Evolutionary conservation across 495 filamentous ascomycete species (phyloP).

Genomic region (Baudoinia panamericana): DNA sequence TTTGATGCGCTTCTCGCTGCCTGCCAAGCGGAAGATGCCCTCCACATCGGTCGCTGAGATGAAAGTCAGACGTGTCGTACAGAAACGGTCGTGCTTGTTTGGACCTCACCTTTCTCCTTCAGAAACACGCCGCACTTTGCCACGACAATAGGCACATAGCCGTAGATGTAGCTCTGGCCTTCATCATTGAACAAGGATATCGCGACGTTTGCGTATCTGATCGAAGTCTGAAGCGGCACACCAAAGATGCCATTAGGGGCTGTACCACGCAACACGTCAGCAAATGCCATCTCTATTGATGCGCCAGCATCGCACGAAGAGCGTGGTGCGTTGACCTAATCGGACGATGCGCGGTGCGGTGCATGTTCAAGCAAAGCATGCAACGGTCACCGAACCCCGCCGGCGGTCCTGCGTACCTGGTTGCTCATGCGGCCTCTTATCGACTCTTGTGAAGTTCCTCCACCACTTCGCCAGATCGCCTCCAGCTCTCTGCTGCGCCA

Average conservation of each 20-base stretch:
- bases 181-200: conserved; percentile 87
- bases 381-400: neutral
- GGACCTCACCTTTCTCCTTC: conserved; percentile 83
- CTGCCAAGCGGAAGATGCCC: conserved; percentile 91
- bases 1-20: conserved; percentile 96
- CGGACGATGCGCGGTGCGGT: no score
- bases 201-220: conserved; percentile 95
- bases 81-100: neutral
- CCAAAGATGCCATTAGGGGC: conserved; percentile 65
- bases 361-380: no score
- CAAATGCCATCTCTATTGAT: no score
- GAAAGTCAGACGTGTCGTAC: conserved; percentile 2
- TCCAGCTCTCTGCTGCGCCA: conserved; percentile 53
- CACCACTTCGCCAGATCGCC: conserved; percentile 83
- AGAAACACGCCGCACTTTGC: conserved; percentile 96
- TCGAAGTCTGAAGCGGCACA: conserved; percentile 84
- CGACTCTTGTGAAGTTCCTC: conserved; percentile 65
- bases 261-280: no score
- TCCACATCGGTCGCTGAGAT: conserved; percentile 79
- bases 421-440: conserved; percentile 58
- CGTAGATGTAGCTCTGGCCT: conserved; percentile 92
- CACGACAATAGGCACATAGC: conserved; percentile 96
- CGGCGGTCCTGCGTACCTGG: conserved; percentile 44
- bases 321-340: no score
- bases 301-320: no score